A percentile compares a stretch with the other conserved stretches of the same genome.
phyloP scores from a whole-genome alignment of 306 rosid genomes.

The Prunus dulcis region DNA sequence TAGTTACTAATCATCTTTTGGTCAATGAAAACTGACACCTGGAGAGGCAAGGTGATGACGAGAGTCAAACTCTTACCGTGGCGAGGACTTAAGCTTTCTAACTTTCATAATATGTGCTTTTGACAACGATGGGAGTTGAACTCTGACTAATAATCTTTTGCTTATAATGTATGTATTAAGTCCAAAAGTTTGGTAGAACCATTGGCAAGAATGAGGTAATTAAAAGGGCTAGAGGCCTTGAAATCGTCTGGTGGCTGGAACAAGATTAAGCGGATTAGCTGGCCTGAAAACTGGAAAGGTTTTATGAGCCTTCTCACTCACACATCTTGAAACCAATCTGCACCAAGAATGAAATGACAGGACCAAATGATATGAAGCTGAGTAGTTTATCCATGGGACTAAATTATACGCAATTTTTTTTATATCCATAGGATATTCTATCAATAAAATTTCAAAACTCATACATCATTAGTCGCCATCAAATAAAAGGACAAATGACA shows the following conservation, averaged over 20 bases:
- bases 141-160: too few species aligned
- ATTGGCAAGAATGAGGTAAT: too few species aligned
- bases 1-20: neutral
- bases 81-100: too few species aligned
- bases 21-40: neutral
- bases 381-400: neutral
- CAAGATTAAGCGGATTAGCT: neutral
- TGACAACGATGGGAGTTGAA: neutral
- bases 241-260: neutral
- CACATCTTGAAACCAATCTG: slow-evolving; percentile 4
- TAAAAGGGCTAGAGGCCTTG: too few species aligned
- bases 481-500: neutral
- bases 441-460: slow-evolving; percentile 9
- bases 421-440: slow-evolving; percentile 31
- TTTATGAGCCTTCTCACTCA: neutral
- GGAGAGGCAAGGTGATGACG: too few species aligned
- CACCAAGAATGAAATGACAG: slow-evolving; percentile 11
- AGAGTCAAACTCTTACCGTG: too few species aligned
- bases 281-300: neutral
- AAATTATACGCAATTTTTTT: neutral
- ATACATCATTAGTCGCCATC: slow-evolving; percentile 1
- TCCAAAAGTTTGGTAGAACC: too few species aligned
- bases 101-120: too few species aligned
- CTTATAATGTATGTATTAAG: too few species aligned
- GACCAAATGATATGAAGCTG: slow-evolving; percentile 9